Evolutionary conservation across 2,329 filamentous ascomycete genomes (phyloP).

Genomic region (Tolypocladium ophioglossoides): DNA sequence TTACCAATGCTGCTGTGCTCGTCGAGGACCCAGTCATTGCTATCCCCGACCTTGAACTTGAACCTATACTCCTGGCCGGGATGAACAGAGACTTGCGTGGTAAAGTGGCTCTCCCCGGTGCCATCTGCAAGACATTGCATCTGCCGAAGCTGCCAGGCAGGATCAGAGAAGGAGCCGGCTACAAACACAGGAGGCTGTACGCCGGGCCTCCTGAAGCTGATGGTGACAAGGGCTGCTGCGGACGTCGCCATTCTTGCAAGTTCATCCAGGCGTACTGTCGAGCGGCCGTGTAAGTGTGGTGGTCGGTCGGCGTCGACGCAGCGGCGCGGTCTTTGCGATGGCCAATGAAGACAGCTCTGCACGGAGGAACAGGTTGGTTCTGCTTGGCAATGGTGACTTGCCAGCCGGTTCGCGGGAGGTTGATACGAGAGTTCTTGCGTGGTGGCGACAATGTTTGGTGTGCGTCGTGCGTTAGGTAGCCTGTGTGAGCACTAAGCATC

Average conservation of each 20-base stretch:
- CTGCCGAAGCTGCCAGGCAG: constrained; percentile 56
- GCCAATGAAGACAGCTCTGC: background rate
- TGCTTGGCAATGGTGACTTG: background rate
- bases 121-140: constrained; percentile 46
- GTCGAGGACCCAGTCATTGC: constrained; percentile 62
- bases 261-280: background rate
- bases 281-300: background rate
- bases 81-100: constrained; percentile 41
- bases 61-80: constrained; percentile 56
- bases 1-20: constrained; percentile 49
- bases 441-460: background rate
- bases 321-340: background rate
- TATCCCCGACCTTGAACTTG: constrained; percentile 59
- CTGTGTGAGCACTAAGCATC: background rate
- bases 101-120: constrained; percentile 47
- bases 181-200: constrained; percentile 59
- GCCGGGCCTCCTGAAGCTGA: constrained; percentile 51
- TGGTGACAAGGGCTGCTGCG: constrained; percentile 33
- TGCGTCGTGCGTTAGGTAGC: background rate
- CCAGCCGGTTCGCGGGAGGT: background rate
- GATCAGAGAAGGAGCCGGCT: constrained; percentile 56
- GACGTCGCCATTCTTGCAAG: constrained; percentile 8
- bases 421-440: background rate
- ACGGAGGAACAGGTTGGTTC: background rate
- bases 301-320: background rate